Percentiles rank a stretch among this genome's conserved stretches.
Conservation (phyloP, 176 grass and related monocot species). For the Lolium rigidum region DNA sequence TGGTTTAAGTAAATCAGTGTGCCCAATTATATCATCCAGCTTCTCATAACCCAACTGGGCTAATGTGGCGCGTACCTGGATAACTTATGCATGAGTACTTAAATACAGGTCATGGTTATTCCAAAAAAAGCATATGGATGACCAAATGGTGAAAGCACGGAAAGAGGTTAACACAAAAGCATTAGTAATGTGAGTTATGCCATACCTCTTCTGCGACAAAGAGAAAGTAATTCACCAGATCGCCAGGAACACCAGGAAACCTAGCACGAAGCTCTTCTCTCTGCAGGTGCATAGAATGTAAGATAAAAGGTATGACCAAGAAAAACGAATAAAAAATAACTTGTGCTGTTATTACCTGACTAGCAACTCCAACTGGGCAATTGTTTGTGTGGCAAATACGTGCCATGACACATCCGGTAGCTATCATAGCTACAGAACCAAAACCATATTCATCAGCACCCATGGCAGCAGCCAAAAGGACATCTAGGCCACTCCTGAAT, state of each 20-base stretch:
- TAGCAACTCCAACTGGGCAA: slow-evolving; percentile 98
- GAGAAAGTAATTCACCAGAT: slow-evolving; percentile 97
- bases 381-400: slow-evolving; percentile 99
- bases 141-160: slow-evolving; percentile 3
- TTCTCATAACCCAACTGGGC: slow-evolving; percentile 97
- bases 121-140: background rate
- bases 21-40: slow-evolving; percentile 94
- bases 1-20: slow-evolving; percentile 80
- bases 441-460: slow-evolving; percentile 99
- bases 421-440: slow-evolving; percentile 99
- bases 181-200: slow-evolving; percentile 20
- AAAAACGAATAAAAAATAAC: slow-evolving; percentile 40
- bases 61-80: slow-evolving; percentile 85
- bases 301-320: slow-evolving; percentile 49
- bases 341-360: slow-evolving; percentile 76
- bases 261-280: slow-evolving; percentile 99
- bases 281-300: slow-evolving; percentile 57
- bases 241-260: slow-evolving; percentile 99
- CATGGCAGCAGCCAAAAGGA: slow-evolving; percentile 96
- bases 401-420: slow-evolving; percentile 99
- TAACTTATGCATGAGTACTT: slow-evolving; percentile 42
- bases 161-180: slow-evolving; percentile 26
- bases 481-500: slow-evolving; percentile 94
- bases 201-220: slow-evolving; percentile 99
- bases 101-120: slow-evolving; percentile 24